Conservation (phyloP, 306 rosid species). For the Adenanthera pavonina region DNA sequence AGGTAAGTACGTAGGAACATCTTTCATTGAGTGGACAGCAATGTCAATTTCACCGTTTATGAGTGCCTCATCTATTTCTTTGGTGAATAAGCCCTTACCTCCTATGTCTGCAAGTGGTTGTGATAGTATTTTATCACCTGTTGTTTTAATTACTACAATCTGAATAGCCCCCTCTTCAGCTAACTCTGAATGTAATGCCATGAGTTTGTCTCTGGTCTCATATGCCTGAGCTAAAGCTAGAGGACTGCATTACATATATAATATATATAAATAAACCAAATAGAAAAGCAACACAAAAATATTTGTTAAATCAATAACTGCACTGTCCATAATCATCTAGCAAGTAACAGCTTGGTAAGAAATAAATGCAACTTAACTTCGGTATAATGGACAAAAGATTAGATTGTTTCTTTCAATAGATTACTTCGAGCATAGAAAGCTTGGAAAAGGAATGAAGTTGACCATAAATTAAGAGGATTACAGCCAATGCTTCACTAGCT, state of each 20-base stretch:
- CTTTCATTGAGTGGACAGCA: conserved; percentile 96
- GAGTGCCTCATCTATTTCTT: conserved; percentile 93
- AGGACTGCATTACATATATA: conserved; percentile 79
- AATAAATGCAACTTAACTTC: background rate
- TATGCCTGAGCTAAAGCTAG: conserved; percentile 92
- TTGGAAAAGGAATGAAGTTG: background rate
- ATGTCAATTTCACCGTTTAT: conserved; percentile 76
- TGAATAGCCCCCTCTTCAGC: conserved; percentile 92
- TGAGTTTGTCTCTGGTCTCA: conserved; percentile 86
- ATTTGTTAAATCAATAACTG: background rate
- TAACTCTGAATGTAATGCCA: conserved; percentile 72
- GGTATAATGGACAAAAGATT: background rate
- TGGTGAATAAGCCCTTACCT: conserved; percentile 91
- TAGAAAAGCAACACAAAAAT: background rate
- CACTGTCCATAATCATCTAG: background rate
- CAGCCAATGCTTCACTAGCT: background rate
- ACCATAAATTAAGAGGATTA: background rate
- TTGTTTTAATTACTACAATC: conserved; percentile 81
- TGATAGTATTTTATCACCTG: conserved; percentile 80
- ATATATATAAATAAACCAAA: conserved; percentile 36
- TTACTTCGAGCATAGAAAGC: background rate
- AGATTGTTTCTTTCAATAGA: background rate
- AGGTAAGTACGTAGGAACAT: conserved; percentile 86
- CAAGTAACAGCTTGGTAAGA: background rate
- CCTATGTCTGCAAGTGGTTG: conserved; percentile 95